Conservation (phyloP, 2,329 filamentous ascomycete genomes). For the Scedosporium dehoogii region DNA sequence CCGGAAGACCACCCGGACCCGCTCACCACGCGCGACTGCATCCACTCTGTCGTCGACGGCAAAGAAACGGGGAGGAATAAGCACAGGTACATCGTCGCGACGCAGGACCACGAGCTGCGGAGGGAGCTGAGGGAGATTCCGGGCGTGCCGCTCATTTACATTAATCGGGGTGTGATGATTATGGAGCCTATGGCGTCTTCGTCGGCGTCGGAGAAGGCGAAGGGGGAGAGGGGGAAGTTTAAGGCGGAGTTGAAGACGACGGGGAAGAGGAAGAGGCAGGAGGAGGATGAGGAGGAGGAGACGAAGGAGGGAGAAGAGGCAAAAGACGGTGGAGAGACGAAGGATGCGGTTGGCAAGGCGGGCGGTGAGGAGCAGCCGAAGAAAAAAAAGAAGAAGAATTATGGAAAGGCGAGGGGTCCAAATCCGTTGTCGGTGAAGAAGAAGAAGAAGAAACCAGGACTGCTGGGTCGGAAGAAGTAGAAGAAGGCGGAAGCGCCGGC, state of each 20-base stretch:
- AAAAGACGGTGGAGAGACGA: conserved; percentile 13
- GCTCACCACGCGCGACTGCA: conserved; percentile 58
- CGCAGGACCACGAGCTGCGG: conserved; percentile 57
- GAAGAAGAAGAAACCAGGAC: conserved; percentile 36
- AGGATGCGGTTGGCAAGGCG: conserved; percentile 12
- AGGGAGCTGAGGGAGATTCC: conserved; percentile 54
- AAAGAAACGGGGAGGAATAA: conserved; percentile 65
- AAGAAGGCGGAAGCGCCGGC: conserved; percentile 7
- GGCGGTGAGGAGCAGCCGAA: conserved; percentile 17
- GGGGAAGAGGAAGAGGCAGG: conserved; percentile 20
- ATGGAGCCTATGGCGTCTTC: conserved; percentile 62
- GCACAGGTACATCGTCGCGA: conserved; percentile 69
- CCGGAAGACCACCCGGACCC: conserved; percentile 62
- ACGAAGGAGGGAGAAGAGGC: conserved; percentile 13
- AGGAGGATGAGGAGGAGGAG: conserved; percentile 34
- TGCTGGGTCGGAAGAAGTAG: not conserved
- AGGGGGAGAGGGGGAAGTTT: conserved; percentile 67
- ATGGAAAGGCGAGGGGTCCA: conserved; percentile 52
- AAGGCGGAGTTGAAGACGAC: conserved; percentile 49
- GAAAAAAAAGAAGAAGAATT: conserved; percentile 47
- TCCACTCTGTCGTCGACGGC: conserved; percentile 67
- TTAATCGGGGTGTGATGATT: conserved; percentile 66
- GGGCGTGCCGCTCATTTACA: conserved; percentile 69
- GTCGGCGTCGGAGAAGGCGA: conserved; percentile 52
- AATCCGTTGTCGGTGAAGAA: conserved; percentile 67